Percentiles rank a stretch among this genome's conserved stretches.
Conservation (phyloP, 2,329 filamentous ascomycete species). For the Escovopsis weberi region DNA sequence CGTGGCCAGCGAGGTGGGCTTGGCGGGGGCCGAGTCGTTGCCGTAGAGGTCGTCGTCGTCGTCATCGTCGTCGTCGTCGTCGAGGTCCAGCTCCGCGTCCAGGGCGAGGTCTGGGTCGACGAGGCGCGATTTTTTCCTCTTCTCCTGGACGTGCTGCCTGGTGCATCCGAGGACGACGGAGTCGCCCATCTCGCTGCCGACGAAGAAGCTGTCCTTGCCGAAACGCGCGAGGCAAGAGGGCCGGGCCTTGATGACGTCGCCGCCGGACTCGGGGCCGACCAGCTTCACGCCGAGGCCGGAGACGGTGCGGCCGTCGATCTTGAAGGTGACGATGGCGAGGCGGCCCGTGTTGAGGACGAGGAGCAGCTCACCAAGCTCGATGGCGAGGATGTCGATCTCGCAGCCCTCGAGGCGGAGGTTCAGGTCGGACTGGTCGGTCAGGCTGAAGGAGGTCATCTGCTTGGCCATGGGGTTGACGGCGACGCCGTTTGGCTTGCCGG, state of each 20-base stretch:
- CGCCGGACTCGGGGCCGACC: slow-evolving; percentile 48
- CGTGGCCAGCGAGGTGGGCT: slow-evolving; percentile 25
- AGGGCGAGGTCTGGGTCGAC: slow-evolving; percentile 38
- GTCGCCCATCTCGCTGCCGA: slow-evolving; percentile 74
- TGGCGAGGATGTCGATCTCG: slow-evolving; percentile 59
- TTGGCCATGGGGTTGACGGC: slow-evolving; percentile 85
- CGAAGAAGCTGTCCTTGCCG: slow-evolving; percentile 56
- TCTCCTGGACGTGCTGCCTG: slow-evolving; percentile 47
- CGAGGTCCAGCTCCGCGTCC: slow-evolving; percentile 36
- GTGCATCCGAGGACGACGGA: slow-evolving; percentile 73
- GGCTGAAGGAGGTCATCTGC: slow-evolving; percentile 65
- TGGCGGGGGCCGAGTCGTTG: slow-evolving; percentile 49
- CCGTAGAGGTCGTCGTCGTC: slow-evolving; percentile 38
- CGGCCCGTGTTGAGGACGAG: slow-evolving; percentile 64
- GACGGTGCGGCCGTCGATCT: slow-evolving; percentile 79
- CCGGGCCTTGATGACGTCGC: slow-evolving; percentile 42
- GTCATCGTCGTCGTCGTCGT: slow-evolving; percentile 50
- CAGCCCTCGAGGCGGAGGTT: slow-evolving; percentile 70
- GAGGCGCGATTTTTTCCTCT: slow-evolving; percentile 48
- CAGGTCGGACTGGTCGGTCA: slow-evolving; percentile 75
- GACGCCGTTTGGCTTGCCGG: slow-evolving; percentile 82
- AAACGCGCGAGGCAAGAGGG: slow-evolving; percentile 58
- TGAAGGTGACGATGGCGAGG: slow-evolving; percentile 64
- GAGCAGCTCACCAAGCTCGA: slow-evolving; percentile 70
- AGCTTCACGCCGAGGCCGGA: slow-evolving; percentile 66